Conservation (phyloP, 2,329 filamentous ascomycete species). For the Thielaviopsis euricoi region DNA sequence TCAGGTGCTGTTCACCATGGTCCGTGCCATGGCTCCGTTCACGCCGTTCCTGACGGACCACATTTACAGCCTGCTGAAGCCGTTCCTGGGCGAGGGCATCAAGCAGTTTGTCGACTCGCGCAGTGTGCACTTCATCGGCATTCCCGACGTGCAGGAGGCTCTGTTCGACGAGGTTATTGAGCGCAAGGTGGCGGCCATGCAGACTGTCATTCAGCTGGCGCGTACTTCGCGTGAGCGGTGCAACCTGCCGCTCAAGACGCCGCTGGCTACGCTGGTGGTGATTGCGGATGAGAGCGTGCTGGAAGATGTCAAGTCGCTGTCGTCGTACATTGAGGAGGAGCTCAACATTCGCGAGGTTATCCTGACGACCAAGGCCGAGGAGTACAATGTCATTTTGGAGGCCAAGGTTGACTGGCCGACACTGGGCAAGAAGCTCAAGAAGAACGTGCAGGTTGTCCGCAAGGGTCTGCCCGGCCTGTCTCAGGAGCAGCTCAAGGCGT, state of each 20-base stretch:
- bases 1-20: conserved; percentile 72
- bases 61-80: conserved; percentile 67
- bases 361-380: conserved; percentile 65
- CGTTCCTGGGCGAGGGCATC: conserved; percentile 51
- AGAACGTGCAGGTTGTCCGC: conserved; percentile 71
- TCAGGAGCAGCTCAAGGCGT: conserved; percentile 65
- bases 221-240: conserved; percentile 65
- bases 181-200: conserved; percentile 67
- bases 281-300: conserved; percentile 63
- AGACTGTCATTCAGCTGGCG: conserved; percentile 73
- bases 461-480: conserved; percentile 62
- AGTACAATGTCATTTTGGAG: conserved; percentile 72
- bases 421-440: conserved; percentile 83
- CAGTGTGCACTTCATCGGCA: conserved; percentile 73
- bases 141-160: conserved; percentile 66
- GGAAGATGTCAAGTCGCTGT: conserved; percentile 62
- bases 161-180: conserved; percentile 69
- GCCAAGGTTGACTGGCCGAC: conserved; percentile 74
- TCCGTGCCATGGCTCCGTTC: conserved; percentile 69
- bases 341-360: conserved; percentile 68
- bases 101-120: conserved; percentile 48
- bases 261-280: conserved; percentile 66
- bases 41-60: conserved; percentile 81
- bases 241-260: conserved; percentile 65
- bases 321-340: conserved; percentile 68